A percentile compares a stretch with the other conserved stretches of the same genome.
Conservation (phyloP, 768 basidiomycete genomes). For the Pseudohyphozyma bogoriensis region DNA sequence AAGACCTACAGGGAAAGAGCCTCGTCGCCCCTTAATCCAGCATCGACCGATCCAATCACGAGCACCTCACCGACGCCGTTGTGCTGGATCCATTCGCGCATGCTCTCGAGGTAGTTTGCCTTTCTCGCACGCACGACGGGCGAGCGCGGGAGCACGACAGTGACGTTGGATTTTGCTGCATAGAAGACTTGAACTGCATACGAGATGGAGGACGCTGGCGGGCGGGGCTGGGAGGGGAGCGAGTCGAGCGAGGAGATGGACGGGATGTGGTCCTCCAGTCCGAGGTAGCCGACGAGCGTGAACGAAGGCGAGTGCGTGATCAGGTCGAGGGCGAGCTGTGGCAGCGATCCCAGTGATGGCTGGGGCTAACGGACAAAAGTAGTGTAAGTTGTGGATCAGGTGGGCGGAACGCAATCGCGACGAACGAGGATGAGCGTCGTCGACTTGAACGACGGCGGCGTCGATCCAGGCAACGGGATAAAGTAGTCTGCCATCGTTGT, state of each 20-base stretch:
- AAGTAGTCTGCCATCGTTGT: slow-evolving; percentile 15
- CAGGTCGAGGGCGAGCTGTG: slow-evolving; percentile 20
- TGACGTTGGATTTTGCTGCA: not conserved
- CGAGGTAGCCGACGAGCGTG: slow-evolving; percentile 18
- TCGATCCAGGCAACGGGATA: not conserved
- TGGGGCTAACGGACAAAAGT: slow-evolving; percentile 11
- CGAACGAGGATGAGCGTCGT: slow-evolving; percentile 17
- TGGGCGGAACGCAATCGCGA: not conserved
- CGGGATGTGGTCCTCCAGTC: slow-evolving; percentile 13
- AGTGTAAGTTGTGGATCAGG: not conserved
- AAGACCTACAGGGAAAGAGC: slow-evolving; percentile 11
- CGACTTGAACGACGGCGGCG: not conserved
- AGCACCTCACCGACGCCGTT: slow-evolving; percentile 11
- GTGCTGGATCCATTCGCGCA: not conserved
- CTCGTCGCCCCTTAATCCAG: slow-evolving; percentile 14
- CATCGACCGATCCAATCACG: slow-evolving; percentile 15
- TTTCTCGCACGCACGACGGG: slow-evolving; percentile 23
- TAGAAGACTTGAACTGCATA: slow-evolving; percentile 2
- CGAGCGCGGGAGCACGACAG: slow-evolving; percentile 20
- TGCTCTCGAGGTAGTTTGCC: slow-evolving; percentile 7
- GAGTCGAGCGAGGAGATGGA: slow-evolving; percentile 9
- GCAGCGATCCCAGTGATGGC: slow-evolving; percentile 18
- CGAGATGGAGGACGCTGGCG: no score
- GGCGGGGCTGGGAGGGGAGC: no score
- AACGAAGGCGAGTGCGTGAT: slow-evolving; percentile 5